phyloP scores from a whole-genome alignment of 2,329 filamentous ascomycete genomes.

The Cordyceps cicadae region DNA sequence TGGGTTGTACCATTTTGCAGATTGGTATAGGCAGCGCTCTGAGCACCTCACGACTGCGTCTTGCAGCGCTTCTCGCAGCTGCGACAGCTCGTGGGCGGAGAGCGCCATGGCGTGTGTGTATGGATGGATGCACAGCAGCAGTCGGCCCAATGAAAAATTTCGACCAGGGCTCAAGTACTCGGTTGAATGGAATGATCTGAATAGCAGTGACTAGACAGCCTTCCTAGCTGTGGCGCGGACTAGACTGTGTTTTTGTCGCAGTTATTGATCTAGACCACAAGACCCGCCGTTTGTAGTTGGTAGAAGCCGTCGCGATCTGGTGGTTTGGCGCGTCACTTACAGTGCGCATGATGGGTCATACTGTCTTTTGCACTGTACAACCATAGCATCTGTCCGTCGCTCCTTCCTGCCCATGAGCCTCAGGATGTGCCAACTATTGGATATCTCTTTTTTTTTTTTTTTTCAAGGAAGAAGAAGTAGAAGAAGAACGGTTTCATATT shows the following conservation, averaged over 20 bases:
- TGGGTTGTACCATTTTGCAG: constrained; percentile 73
- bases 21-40: constrained; percentile 90
- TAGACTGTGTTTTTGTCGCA: neutral
- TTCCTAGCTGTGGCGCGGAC: neutral
- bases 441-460: neutral
- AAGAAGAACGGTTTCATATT: neutral
- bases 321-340: constrained; percentile 3
- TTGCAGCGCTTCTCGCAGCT: constrained; percentile 68
- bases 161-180: neutral
- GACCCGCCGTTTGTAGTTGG: neutral
- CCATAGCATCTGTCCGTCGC: neutral
- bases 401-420: neutral
- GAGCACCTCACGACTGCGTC: constrained; percentile 85
- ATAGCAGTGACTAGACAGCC: neutral
- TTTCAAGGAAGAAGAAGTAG: neutral
- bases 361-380: neutral
- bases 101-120: constrained; percentile 38
- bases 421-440: neutral
- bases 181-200: neutral
- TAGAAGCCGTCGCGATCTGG: constrained; percentile 4
- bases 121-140: neutral
- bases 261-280: neutral
- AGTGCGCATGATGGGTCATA: neutral
- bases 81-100: constrained; percentile 47
- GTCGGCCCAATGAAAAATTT: neutral